Percentiles rank a stretch among this genome's conserved stretches.
Evolutionary conservation across 352 stramenopile genomes (phyloP).

Genomic region (Phytophthora pseudosyringae): DNA sequence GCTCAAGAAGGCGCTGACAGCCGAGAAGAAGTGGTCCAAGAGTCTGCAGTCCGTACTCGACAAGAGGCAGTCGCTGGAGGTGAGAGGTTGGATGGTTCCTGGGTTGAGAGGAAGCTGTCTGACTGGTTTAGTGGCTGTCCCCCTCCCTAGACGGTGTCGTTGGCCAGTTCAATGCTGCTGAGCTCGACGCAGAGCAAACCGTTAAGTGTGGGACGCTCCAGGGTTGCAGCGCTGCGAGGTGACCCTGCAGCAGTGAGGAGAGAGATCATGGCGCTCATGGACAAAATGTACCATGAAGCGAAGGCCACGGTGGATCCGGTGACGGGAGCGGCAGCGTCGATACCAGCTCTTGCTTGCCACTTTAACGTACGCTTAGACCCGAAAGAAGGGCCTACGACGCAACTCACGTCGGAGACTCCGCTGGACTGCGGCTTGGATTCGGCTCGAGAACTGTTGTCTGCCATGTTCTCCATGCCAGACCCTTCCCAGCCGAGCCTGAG

Average conservation of each 20-base stretch:
- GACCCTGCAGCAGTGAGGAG: conserved; percentile 23
- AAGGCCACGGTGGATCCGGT: conserved; percentile 27
- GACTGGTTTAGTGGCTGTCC: neutral
- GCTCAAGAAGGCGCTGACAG: conserved; percentile 18
- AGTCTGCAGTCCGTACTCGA: conserved; percentile 26
- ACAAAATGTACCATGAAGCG: conserved; percentile 38
- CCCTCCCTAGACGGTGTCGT: conserved; percentile 26
- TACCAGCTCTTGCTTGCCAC: conserved; percentile 30
- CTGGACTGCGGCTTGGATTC: conserved; percentile 33
- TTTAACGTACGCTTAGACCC: conserved; percentile 30
- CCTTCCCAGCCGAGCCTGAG: conserved; percentile 17
- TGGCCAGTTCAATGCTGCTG: conserved; percentile 25
- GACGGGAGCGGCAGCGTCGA: conserved; percentile 28
- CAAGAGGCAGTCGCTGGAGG: conserved; percentile 31
- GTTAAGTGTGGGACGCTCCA: conserved; percentile 4
- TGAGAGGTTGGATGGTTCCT: neutral
- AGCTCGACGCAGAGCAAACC: conserved; percentile 12
- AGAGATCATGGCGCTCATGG: conserved; percentile 34
- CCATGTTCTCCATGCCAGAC: conserved; percentile 28
- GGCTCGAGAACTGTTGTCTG: conserved; percentile 23
- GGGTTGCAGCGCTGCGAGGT: conserved; percentile 1
- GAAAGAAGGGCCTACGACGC: conserved; percentile 25
- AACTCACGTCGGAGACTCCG: conserved; percentile 37
- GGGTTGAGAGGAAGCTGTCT: too few relatives aligned
- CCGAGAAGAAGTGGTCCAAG: conserved; percentile 32